These are phyloP conservation scores for Russula foetens DNA, from an alignment of 768 basidiomycete genomes.

Conservation along the genomic window DNA sequence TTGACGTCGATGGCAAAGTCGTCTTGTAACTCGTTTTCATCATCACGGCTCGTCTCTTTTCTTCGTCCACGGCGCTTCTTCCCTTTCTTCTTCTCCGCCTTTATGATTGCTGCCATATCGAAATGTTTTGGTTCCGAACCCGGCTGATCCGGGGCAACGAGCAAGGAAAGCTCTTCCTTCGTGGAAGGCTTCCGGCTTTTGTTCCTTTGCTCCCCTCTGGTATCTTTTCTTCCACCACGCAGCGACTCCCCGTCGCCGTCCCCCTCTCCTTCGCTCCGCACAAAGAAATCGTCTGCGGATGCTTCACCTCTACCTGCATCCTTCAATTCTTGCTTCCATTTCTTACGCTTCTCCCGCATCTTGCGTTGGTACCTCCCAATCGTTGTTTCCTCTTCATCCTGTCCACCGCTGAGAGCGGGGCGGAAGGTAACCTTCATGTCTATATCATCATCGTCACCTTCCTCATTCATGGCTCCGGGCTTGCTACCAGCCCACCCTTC, in stretches of 20 bases:
- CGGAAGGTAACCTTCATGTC: conserved; percentile 97
- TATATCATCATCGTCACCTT: conserved; percentile 39
- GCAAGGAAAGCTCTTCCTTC: conserved; percentile 55
- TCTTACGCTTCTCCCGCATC: conserved; percentile 81
- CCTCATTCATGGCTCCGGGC: conserved; percentile 28
- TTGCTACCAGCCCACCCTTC: conserved; percentile 71
- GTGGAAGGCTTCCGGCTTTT: conserved; percentile 31
- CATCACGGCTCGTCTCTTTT: conserved; percentile 38
- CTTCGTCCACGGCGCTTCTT: conserved; percentile 33
- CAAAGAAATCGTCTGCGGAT: conserved; percentile 73
- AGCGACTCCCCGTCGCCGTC: conserved; percentile 22
- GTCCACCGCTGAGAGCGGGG: conserved; percentile 61
- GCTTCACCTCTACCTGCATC: conserved; percentile 28
- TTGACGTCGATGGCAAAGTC: conserved; percentile 77
- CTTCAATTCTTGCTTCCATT: conserved; percentile 61
- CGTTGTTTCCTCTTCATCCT: conserved; percentile 69
- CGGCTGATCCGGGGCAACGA: conserved; percentile 49
- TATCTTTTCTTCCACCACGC: not conserved
- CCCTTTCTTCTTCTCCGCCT: conserved; percentile 67
- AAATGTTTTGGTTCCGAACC: conserved; percentile 67
- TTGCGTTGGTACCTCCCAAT: conserved; percentile 85
- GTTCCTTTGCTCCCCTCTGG: conserved; percentile 3
- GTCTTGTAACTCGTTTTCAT: conserved; percentile 62
- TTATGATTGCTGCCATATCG: conserved; percentile 81
- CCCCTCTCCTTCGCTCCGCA: conserved; percentile 36